Evolutionary conservation across 371 early-diverging fungal genomes (phyloP).

Genomic region (Rhizopus microsporus): DNA sequence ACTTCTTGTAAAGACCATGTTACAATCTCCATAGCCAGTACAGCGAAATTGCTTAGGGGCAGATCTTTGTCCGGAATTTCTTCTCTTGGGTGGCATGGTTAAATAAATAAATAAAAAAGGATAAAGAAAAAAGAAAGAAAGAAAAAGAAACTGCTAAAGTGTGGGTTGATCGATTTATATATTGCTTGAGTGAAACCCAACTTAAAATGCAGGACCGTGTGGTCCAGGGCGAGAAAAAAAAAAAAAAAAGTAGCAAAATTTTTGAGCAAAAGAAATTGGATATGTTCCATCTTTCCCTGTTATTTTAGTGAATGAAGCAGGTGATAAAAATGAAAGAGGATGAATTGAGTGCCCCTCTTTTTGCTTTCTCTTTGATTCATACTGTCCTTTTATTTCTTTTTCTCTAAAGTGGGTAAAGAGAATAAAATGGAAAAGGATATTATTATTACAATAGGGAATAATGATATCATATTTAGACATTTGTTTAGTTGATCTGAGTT

Average conservation of each 20-base stretch:
- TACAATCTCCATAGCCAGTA: slow-evolving; percentile 51
- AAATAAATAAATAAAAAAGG: not conserved
- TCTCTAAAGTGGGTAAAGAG: not conserved
- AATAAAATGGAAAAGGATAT: not conserved
- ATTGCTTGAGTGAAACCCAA: slow-evolving; percentile 18
- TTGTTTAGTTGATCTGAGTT: not conserved
- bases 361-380: not conserved
- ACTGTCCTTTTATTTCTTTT: not conserved
- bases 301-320: no score
- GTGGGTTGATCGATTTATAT: slow-evolving; percentile 9
- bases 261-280: no score
- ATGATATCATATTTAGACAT: slow-evolving; percentile 1
- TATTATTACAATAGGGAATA: not conserved
- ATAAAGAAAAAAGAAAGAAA: slow-evolving; percentile 8
- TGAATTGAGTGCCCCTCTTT: not conserved
- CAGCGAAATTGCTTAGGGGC: slow-evolving; percentile 49
- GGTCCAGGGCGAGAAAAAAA: slow-evolving; percentile 14
- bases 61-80: slow-evolving; percentile 13
- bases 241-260: not conserved
- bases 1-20: slow-evolving; percentile 57
- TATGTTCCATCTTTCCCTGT: no score
- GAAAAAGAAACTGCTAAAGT: not conserved
- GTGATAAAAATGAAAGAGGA: not conserved
- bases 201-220: slow-evolving; percentile 10
- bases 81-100: slow-evolving; percentile 22